Conservation (phyloP, 2,329 filamentous ascomycete species). For the Cladosporium halotolerans region DNA sequence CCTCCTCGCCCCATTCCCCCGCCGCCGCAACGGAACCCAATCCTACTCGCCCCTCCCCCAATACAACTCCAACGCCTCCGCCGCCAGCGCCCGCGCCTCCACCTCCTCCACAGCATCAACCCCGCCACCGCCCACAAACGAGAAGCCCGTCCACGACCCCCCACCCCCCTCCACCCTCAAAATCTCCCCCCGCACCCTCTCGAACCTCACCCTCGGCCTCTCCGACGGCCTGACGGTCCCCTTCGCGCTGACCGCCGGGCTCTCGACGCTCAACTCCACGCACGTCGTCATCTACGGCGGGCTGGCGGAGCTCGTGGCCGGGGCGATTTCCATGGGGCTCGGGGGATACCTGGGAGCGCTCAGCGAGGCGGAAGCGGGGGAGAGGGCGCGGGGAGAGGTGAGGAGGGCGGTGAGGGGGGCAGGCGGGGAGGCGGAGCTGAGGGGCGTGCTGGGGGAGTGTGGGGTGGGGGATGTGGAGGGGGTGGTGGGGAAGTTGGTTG, state of each 20-base stretch:
- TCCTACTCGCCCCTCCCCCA: slow-evolving; percentile 1
- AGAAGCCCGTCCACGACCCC: not conserved
- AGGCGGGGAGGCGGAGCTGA: slow-evolving; percentile 30
- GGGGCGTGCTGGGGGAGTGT: slow-evolving; percentile 37
- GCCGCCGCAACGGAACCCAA: not conserved
- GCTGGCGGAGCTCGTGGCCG: slow-evolving; percentile 37
- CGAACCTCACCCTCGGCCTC: slow-evolving; percentile 38
- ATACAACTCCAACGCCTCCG: not conserved
- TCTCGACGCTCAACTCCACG: slow-evolving; percentile 35
- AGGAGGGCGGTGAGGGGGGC: slow-evolving; percentile 24
- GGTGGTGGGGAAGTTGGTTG: not conserved
- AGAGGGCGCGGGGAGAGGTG: slow-evolving; percentile 34
- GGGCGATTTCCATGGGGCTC: slow-evolving; percentile 38
- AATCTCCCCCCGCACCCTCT: slow-evolving; percentile 35
- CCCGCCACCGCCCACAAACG: not conserved
- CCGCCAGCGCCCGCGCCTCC: too few species aligned
- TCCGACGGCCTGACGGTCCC: slow-evolving; percentile 40
- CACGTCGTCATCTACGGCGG: slow-evolving; percentile 36
- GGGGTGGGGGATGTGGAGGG: slow-evolving; percentile 24
- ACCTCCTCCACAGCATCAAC: not conserved
- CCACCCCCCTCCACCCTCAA: not conserved
- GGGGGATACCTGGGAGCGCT: slow-evolving; percentile 42
- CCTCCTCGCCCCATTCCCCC: not conserved
- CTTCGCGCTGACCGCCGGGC: slow-evolving; percentile 38
- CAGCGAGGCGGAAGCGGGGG: slow-evolving; percentile 44